These are phyloP conservation scores for Straminergon stramineum DNA, from an alignment of 225 moss, liverwort and hornwort genomes.

Conservation along the genomic window DNA sequence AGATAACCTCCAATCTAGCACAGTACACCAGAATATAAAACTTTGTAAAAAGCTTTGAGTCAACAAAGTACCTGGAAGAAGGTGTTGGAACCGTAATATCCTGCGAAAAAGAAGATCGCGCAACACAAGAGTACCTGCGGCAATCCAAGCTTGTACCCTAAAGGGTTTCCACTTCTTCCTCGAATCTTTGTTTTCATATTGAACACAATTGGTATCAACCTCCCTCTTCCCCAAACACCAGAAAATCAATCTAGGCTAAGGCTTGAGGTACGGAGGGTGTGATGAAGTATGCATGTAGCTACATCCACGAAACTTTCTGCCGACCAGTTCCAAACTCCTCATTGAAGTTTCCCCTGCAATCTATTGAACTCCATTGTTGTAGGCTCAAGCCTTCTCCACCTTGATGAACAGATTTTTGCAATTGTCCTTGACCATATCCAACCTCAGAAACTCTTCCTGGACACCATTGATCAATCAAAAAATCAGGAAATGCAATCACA, in stretches of 20 bases:
- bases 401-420: background rate
- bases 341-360: background rate
- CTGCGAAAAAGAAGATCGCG: conserved; percentile 68
- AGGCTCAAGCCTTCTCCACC: background rate
- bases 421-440: background rate
- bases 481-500: background rate
- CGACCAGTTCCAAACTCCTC: background rate
- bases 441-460: background rate
- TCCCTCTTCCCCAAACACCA: background rate
- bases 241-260: background rate
- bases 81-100: conserved; percentile 54
- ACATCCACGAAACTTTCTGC: background rate
- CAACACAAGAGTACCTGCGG: conserved; percentile 67
- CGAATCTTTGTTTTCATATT: conserved; percentile 48
- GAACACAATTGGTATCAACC: background rate
- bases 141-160: conserved; percentile 51
- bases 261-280: background rate
- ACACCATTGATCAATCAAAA: background rate
- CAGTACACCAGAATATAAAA: background rate
- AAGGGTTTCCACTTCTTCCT: conserved; percentile 37
- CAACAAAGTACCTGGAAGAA: conserved; percentile 37
- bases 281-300: background rate
- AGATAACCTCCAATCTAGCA: background rate
- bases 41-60: background rate
- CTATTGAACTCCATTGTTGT: background rate